Conservation (phyloP, 768 basidiomycete genomes). For the Collybia sordida region DNA sequence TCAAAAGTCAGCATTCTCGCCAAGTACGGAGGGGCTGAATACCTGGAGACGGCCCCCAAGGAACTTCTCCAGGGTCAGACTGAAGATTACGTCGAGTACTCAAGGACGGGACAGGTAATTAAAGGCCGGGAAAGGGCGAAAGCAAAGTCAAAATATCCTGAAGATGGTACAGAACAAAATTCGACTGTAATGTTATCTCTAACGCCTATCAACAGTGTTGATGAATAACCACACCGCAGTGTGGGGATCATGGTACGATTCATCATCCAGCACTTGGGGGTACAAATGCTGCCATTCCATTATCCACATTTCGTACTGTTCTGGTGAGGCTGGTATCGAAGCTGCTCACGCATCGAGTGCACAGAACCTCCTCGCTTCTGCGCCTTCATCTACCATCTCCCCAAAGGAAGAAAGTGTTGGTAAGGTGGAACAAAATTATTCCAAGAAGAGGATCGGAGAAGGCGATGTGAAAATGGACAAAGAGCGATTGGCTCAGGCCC, state of each 20-base stretch:
- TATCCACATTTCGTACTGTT: conserved; percentile 87
- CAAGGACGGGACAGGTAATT: conserved; percentile 84
- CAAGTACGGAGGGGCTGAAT: conserved; percentile 93
- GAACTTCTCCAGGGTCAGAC: conserved; percentile 95
- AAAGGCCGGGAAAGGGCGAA: conserved; percentile 91
- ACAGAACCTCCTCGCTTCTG: conserved; percentile 57
- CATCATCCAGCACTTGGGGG: conserved; percentile 76
- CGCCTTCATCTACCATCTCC: conserved; percentile 21
- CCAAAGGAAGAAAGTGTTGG: conserved; percentile 22
- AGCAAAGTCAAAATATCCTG: conserved; percentile 89
- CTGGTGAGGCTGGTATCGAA: conserved; percentile 81
- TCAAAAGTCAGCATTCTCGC: conserved; percentile 87
- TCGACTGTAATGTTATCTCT: conserved; percentile 3
- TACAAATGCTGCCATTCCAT: conserved; percentile 92
- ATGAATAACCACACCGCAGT: conserved; percentile 92
- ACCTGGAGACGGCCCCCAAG: conserved; percentile 85
- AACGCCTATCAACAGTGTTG: conserved; percentile 51
- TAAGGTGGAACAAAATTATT: conserved; percentile 67
- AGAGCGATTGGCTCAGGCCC: conserved; percentile 63
- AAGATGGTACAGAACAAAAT: conserved; percentile 66
- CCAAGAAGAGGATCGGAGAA: conserved; percentile 79
- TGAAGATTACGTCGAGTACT: conserved; percentile 97
- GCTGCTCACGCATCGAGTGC: conserved; percentile 77
- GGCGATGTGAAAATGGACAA: conserved; percentile 77
- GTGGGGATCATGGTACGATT: conserved; percentile 97